Percentiles rank a stretch among this genome's conserved stretches.
These are phyloP conservation scores for Candida tammaniensis DNA, from an alignment of 805 yeast species.

Conservation along the genomic window DNA sequence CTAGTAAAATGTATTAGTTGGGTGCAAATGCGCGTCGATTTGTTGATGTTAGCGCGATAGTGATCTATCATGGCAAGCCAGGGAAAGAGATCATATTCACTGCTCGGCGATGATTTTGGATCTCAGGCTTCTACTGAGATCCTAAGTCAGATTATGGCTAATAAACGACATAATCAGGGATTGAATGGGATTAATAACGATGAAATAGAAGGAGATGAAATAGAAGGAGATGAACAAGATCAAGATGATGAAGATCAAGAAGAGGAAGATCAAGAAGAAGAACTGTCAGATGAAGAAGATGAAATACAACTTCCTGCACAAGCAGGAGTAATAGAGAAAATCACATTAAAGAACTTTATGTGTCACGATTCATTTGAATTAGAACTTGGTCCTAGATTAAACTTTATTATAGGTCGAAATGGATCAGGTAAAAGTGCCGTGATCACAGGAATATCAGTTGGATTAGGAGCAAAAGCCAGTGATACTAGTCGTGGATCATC, in stretches of 20 bases:
- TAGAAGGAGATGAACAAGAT: background rate
- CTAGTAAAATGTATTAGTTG: too few relatives aligned
- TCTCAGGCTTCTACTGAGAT: constrained; percentile 1
- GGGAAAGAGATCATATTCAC: background rate
- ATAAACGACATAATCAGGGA: constrained; percentile 1
- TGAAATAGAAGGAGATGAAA: too few relatives aligned
- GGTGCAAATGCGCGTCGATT: too few relatives aligned
- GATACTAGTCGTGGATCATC: constrained; percentile 83
- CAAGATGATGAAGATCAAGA: constrained; percentile 8
- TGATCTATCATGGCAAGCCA: too few relatives aligned
- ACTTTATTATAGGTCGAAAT: constrained; percentile 84
- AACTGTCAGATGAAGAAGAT: constrained; percentile 7
- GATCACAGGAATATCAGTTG: constrained; percentile 81
- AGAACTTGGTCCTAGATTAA: constrained; percentile 72
- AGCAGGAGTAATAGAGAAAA: constrained; percentile 68
- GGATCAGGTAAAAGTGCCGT: constrained; percentile 93
- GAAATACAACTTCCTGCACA: constrained; percentile 21
- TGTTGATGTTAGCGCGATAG: too few relatives aligned
- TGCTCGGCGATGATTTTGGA: background rate
- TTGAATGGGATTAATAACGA: too few relatives aligned
- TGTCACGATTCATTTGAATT: constrained; percentile 82
- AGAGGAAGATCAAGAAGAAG: constrained; percentile 10
- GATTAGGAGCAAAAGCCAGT: constrained; percentile 84
- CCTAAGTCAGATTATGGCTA: background rate
- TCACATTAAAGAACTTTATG: constrained; percentile 77